Evolutionary conservation across 1,284 basidiomycete species (phyloP).

Genomic region (Irpex sp.): DNA sequence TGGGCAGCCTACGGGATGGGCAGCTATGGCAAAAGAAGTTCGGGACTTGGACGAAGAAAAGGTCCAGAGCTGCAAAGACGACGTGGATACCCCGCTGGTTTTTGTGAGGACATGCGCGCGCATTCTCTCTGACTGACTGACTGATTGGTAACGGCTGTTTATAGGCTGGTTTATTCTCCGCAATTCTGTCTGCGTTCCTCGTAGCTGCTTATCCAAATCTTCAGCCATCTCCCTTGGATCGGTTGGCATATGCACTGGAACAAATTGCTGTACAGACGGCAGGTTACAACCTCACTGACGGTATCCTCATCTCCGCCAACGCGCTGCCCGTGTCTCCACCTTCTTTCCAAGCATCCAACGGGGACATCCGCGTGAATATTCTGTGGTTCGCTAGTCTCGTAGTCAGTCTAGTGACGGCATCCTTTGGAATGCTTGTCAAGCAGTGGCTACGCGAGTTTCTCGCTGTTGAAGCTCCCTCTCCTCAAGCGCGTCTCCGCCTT

Average conservation of each 20-base stretch:
- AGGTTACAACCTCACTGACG: neutral
- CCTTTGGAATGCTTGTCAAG: conserved; percentile 14
- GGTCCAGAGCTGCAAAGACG: neutral
- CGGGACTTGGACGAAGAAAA: neutral
- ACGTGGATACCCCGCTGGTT: neutral
- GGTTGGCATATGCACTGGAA: neutral
- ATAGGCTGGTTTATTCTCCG: neutral
- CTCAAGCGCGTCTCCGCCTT: neutral
- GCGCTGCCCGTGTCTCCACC: neutral
- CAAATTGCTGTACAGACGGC: neutral
- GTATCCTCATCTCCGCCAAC: neutral
- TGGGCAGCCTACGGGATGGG: neutral
- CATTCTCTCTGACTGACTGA: too few relatives aligned
- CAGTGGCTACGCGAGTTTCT: conserved; percentile 14
- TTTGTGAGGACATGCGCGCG: neutral
- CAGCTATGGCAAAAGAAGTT: neutral
- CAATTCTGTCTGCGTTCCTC: neutral
- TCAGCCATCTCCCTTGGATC: neutral
- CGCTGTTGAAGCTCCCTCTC: neutral
- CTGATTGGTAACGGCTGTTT: neutral
- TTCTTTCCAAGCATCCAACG: neutral
- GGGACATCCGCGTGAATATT: conserved; percentile 1
- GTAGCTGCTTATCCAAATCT: neutral
- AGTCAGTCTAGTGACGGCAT: conserved; percentile 12
- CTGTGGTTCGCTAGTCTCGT: conserved; percentile 15